These are phyloP conservation scores for Stellera chamaejasme DNA, from an alignment of 345 rosid species.

Conservation along the genomic window DNA sequence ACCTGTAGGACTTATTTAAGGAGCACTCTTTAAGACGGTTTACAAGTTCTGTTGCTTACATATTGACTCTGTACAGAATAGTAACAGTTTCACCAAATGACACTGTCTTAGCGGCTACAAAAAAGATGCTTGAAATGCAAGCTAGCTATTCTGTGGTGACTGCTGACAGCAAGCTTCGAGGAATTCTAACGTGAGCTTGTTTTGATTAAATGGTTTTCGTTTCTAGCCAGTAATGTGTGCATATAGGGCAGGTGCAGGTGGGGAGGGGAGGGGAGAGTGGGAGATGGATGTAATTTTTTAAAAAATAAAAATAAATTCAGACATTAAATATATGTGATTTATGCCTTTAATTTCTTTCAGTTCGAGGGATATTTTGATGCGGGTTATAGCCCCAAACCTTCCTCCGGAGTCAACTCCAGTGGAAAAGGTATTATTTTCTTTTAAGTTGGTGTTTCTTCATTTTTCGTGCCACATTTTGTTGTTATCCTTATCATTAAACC, in stretches of 20 bases:
- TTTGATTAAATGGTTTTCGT: neutral
- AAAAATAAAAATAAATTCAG: neutral
- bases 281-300: neutral
- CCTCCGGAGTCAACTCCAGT: slow-evolving; percentile 57
- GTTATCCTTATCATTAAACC: neutral
- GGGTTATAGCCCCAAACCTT: slow-evolving; percentile 69
- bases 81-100: slow-evolving; percentile 66
- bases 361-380: slow-evolving; percentile 90
- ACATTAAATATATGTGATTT: neutral
- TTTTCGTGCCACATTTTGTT: neutral
- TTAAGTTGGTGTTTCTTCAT: neutral
- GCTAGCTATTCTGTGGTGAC: slow-evolving; percentile 66
- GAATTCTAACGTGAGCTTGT: slow-evolving; percentile 71
- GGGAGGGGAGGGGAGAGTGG: too few species aligned
- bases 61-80: slow-evolving; percentile 42
- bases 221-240: too few species aligned
- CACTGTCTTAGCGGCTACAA: slow-evolving; percentile 56
- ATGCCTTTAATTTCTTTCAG: slow-evolving; percentile 27
- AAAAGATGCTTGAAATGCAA: slow-evolving; percentile 73
- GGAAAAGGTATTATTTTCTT: slow-evolving; percentile 52
- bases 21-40: neutral
- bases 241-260: too few species aligned
- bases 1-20: neutral
- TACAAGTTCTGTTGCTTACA: slow-evolving; percentile 9
- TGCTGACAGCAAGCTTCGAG: slow-evolving; percentile 57